Evolutionary conservation across 2,329 filamentous ascomycete genomes (phyloP).

Genomic region (Fusarium globosum): DNA sequence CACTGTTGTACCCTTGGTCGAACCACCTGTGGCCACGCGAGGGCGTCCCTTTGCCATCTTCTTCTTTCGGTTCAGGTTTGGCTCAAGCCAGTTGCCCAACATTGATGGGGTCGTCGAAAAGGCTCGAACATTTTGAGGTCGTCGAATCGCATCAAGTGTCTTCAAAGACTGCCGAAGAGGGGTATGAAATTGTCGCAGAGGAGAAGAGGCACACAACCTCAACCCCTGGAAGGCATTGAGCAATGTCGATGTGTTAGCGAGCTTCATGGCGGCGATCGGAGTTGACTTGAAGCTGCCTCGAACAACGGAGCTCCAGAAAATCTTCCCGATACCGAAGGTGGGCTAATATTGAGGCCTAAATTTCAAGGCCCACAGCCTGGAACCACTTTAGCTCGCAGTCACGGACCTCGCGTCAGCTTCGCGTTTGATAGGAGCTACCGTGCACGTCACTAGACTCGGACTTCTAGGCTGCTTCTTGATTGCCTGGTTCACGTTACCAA

Average conservation of each 20-base stretch:
- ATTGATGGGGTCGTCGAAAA: conserved; percentile 77
- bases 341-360: neutral
- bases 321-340: conserved; percentile 38
- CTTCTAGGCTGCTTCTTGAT: conserved; percentile 46
- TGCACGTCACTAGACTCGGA: conserved; percentile 49
- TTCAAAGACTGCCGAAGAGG: conserved; percentile 47
- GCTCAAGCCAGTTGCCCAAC: conserved; percentile 82
- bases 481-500: conserved; percentile 35
- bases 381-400: conserved; percentile 51
- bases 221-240: conserved; percentile 63
- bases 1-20: conserved; percentile 90
- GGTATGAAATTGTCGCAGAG: conserved; percentile 53
- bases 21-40: conserved; percentile 90
- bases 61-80: conserved; percentile 78
- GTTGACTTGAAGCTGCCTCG: conserved; percentile 41
- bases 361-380: conserved; percentile 21
- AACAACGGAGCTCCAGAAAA: conserved; percentile 50
- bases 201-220: conserved; percentile 55
- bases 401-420: conserved; percentile 60
- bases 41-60: conserved; percentile 93
- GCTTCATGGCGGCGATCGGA: conserved; percentile 57
- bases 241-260: conserved; percentile 57
- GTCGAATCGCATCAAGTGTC: conserved; percentile 47
- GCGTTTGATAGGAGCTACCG: conserved; percentile 49
- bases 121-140: conserved; percentile 64